These are phyloP conservation scores for Candida anglica DNA, from an alignment of 805 yeast genomes.

Conservation along the genomic window DNA sequence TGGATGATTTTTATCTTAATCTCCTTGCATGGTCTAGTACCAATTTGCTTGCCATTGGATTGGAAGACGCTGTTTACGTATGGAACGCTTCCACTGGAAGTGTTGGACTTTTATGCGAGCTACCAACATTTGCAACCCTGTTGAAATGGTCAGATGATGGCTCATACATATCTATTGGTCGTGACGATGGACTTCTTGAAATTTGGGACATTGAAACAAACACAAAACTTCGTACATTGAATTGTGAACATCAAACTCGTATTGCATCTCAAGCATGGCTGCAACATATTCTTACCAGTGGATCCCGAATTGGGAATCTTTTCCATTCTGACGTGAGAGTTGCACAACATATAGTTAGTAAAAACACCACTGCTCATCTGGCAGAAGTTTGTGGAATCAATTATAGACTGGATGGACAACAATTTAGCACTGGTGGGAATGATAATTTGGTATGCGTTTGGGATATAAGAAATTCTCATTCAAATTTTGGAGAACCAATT, in stretches of 20 bases:
- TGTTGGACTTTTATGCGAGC: slow-evolving; percentile 64
- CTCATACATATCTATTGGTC: slow-evolving; percentile 77
- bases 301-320: slow-evolving; percentile 80
- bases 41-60: slow-evolving; percentile 82
- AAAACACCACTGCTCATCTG: slow-evolving; percentile 49
- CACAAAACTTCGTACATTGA: slow-evolving; percentile 74
- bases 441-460: slow-evolving; percentile 91
- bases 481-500: slow-evolving; percentile 44
- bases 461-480: slow-evolving; percentile 62
- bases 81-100: slow-evolving; percentile 89
- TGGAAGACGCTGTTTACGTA: slow-evolving; percentile 77
- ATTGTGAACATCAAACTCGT: slow-evolving; percentile 59
- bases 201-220: slow-evolving; percentile 89
- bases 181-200: slow-evolving; percentile 78
- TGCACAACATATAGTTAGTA: slow-evolving; percentile 67
- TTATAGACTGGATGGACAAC: slow-evolving; percentile 80
- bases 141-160: slow-evolving; percentile 92
- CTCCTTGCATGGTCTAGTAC: slow-evolving; percentile 82
- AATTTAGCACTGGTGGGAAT: slow-evolving; percentile 89
- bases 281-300: slow-evolving; percentile 76
- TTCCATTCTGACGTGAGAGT: slow-evolving; percentile 88
- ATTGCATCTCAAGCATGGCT: slow-evolving; percentile 85
- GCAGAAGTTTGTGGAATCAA: slow-evolving; percentile 93
- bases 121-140: slow-evolving; percentile 54
- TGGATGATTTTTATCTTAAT: slow-evolving; percentile 89